These are phyloP conservation scores for Inonotus obliquus DNA, from an alignment of 1,284 basidiomycete genomes.

Conservation along the genomic window DNA sequence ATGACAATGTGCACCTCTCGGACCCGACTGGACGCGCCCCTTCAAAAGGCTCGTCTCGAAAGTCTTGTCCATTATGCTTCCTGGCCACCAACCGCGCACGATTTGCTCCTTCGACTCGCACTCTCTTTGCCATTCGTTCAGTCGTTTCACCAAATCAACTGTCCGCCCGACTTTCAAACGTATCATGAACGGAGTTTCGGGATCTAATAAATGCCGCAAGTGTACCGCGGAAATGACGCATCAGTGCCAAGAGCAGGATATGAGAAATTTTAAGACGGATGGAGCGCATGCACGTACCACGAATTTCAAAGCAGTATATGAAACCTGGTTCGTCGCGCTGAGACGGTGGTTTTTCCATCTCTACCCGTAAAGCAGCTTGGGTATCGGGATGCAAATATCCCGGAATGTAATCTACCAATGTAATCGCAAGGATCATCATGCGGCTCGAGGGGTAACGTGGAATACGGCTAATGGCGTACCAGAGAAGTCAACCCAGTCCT, in stretches of 20 bases:
- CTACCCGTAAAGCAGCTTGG: conserved; percentile 54
- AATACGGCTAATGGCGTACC: conserved; percentile 31
- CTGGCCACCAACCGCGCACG: conserved; percentile 50
- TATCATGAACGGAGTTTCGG: conserved; percentile 30
- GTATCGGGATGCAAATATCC: conserved; percentile 58
- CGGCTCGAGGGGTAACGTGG: not conserved
- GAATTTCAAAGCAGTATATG: conserved; percentile 75
- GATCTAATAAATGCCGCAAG: conserved; percentile 23
- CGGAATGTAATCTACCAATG: conserved; percentile 59
- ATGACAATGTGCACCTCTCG: conserved; percentile 43
- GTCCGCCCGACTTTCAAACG: conserved; percentile 52
- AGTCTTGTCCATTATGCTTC: conserved; percentile 30
- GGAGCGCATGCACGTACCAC: conserved; percentile 43
- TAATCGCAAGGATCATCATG: not conserved
- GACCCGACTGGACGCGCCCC: conserved; percentile 46
- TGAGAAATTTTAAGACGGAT: not conserved
- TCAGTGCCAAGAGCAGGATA: not conserved
- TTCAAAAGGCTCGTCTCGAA: conserved; percentile 34
- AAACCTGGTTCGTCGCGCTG: conserved; percentile 59
- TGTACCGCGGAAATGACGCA: not conserved
- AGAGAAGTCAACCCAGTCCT: conserved; percentile 52
- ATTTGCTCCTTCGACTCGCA: conserved; percentile 47
- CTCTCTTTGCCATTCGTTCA: conserved; percentile 74
- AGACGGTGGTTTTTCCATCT: conserved; percentile 67
- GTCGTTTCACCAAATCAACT: conserved; percentile 41